Evolutionary conservation across 306 rosid species (phyloP), one percentile per base, ranked within the genome.

Genomic region (Prunus fruticosa): DNA sequence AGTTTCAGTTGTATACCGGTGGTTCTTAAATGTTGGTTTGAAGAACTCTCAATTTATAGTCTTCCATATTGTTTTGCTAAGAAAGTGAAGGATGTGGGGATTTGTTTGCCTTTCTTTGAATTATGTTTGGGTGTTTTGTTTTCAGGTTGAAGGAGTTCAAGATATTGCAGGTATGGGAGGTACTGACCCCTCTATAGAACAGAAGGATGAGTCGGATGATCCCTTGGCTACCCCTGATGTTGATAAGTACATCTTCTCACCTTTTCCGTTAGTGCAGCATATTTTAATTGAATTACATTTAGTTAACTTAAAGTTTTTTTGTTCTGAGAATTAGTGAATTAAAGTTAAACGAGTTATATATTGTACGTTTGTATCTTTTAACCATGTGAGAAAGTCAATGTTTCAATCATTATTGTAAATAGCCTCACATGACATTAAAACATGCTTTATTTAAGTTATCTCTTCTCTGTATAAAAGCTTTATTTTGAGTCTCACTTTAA

Each of bases 71-170:
- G 32, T 58, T 58, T 28, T 1, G 32, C 27, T 58, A 11, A 19
- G 53, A 11, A 49, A 13, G 53, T 49, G 53, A 65, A 5, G 51
- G 51, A 11, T 5, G 47, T 71, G 75, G 76, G 22, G 56, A 47
- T 25, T 66, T 9, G 22, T 50, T 28, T 50, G 15, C 52, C 22
- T 32, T 6, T 51, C 15, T 34, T 45, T 13, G 47, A 69, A 15
- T 60, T 60, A 50, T 27, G 20, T 32, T 43, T 62, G 54, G 63
- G 46, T 27, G 5, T 30, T 64, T 63, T 53, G 49, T 64, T 75
- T 78, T 75, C 82, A 95, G 99, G 92, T 89, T 72, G 97, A 92
- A 66, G 97, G 96, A 68, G 89, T 79, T 73, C 99, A 90, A 84
- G 97, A 95, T 69, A 72, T 80, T 71, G 80, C 96, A 18, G 79